Base-by-base conservation (phyloP, 768 basidiomycete species). In the Hericium alpestre region DNA sequence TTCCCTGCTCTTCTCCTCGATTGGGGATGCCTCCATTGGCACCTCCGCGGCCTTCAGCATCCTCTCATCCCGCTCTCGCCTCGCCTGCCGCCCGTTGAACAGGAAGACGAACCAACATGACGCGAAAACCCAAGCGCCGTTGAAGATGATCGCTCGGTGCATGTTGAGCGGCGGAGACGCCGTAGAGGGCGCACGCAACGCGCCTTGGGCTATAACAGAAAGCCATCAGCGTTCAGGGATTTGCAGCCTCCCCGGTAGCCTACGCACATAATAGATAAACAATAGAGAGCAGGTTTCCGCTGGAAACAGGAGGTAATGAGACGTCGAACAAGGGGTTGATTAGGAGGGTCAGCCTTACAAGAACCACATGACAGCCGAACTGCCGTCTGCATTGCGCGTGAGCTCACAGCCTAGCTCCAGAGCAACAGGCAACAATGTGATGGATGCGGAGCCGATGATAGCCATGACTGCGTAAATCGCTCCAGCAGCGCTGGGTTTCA, bases 391-490 rank as follows among this genome's bases (percentile, higher is more conserved):
- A 64, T 89, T 90, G 56, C 87, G 76, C 7, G 90, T 90, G 20
- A 92, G 66, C 67, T 93, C 91, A 40, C 83, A 86, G 13, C 79
- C 84, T 20, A 93, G 79, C 65, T 93, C 90, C 56, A 93, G 72
- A 1, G 74, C 82, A 32, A 92, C 76, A 1, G 90, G 89, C 2
- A 93, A 76, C 71, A 93, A 77, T 2, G 82, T 79, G 56, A 93
- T 60, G 2, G 83, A 82, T 50, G 76, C 69, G 13, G 79, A 70
- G 15, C 91, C 91, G 37, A 91, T 77, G 37, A 92, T 65, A 3
- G 77, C 77, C 73, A 87, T 83, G 50, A 92, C 73, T 3, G 74
- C 76, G 65, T 82, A 93, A 9, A 92, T 67, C 0, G 73, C 82
- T 1, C 68, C 82, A 1, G 71, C 66, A 61, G 90, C 83, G 60